Evolutionary conservation across 306 rosid genomes (phyloP).

Genomic region (Rubus idaeus): DNA sequence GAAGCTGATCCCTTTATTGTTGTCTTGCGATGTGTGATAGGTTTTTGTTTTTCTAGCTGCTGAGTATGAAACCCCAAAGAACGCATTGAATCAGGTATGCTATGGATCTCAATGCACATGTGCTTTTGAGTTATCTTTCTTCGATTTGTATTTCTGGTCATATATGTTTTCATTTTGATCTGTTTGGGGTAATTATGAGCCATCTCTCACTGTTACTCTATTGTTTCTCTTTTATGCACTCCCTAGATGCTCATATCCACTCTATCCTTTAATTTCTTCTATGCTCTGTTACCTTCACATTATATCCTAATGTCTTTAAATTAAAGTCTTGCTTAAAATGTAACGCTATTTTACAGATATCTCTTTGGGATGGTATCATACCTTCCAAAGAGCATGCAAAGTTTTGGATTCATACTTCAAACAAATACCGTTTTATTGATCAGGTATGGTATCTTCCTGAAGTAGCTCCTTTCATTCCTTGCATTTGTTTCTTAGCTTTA

Average conservation of each 20-base stretch:
- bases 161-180: background rate
- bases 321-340: constrained; percentile 12
- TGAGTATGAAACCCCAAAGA: constrained; percentile 72
- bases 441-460: constrained; percentile 42
- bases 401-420: constrained; percentile 78
- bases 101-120: constrained; percentile 12
- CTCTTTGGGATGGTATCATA: constrained; percentile 94
- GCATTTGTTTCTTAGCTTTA: constrained; percentile 22
- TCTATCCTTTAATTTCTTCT: background rate
- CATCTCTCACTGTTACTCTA: too few relatives aligned
- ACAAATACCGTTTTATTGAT: constrained; percentile 75
- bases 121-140: constrained; percentile 10
- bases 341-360: constrained; percentile 50
- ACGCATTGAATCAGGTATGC: constrained; percentile 70
- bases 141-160: background rate
- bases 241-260: background rate
- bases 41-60: constrained; percentile 86
- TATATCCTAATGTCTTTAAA: background rate
- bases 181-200: background rate
- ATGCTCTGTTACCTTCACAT: background rate
- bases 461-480: background rate
- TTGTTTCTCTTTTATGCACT: too few relatives aligned
- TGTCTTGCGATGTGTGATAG: constrained; percentile 36
- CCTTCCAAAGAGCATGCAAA: constrained; percentile 79
- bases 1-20: constrained; percentile 16